Evolutionary conservation across 2,329 filamentous ascomycete species (phyloP), one percentile per base, ranked within the genome.

Genomic region (Fusarium sulawesiense): DNA sequence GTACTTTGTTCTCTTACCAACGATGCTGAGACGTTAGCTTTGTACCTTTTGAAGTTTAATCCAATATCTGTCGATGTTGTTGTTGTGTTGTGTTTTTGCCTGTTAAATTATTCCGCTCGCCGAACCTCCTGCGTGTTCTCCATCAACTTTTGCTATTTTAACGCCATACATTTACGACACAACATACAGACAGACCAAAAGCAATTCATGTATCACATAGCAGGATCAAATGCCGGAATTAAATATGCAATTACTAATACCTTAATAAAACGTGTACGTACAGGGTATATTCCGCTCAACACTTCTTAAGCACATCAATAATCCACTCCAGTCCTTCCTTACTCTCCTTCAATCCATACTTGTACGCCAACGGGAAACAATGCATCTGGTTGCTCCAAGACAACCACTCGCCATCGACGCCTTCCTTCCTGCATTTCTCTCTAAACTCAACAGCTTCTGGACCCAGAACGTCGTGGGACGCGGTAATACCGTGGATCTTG

Each of bases 331-430:
- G 6, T 0, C 65, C 73, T 21, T 72, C 55, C 20, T 68, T 80
- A 4, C 83, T 81, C 68, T 88, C 86, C 7, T 73, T 76, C 27
- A 88, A 40, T 1, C 81, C 80, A 66, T 85, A 88, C 3, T 79
- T 77, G 47, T 82, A 83, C 2, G 84, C 82, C 37, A 89, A 74
- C 2, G 85, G 81, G 55, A 88, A 89, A 63, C 85, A 87, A 75
- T 89, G 87, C 85, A 89, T 89, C 76, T 88, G 85, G 20, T 83
- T 83, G 20, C 87, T 82, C 87, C 87, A 89, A 12, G 87, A 79
- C 42, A 89, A 68, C 88, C 87, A 89, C 58, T 85, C 79, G 0
- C 87, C 87, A 3, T 76, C 50, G 0, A 89, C 80, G 0, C 82
- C 80, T 20, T 77, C 73, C 45, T 82, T 74, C 29, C 78, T 77